Conservation (phyloP, 2,329 filamentous ascomycete genomes). For the Chaetomium globosum region DNA sequence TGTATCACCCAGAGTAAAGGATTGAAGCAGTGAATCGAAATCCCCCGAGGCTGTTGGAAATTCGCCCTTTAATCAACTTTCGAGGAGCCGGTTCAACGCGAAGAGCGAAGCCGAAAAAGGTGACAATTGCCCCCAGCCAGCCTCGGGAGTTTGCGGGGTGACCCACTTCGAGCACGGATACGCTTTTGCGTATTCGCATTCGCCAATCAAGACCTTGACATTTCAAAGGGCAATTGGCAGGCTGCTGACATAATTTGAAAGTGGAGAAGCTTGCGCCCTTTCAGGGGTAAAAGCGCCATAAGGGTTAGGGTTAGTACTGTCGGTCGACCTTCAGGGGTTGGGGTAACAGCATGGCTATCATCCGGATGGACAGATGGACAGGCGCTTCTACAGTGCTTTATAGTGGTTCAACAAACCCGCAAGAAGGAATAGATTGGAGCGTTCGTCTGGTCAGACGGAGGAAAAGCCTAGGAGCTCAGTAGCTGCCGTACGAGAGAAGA, state of each 20-base stretch:
- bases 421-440: no score
- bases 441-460: no score
- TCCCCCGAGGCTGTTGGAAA: neutral
- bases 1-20: neutral
- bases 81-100: conserved; percentile 5
- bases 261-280: neutral
- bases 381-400: no score
- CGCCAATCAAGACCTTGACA: conserved; percentile 26
- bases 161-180: conserved; percentile 15
- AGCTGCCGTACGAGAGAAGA: no score
- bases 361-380: no score
- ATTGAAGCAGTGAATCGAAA: neutral
- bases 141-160: conserved; percentile 29
- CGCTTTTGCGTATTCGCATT: conserved; percentile 14
- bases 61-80: conserved; percentile 17
- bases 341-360: no score
- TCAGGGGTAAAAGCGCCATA: no score
- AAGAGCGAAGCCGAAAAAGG: conserved; percentile 16
- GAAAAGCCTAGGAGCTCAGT: no score
- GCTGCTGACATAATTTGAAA: conserved; percentile 15
- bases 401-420: no score
- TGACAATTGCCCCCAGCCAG: conserved; percentile 8
- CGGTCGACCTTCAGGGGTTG: no score
- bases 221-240: conserved; percentile 25
- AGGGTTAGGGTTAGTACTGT: no score